Conservation (phyloP, 306 rosid genomes). For the Castanopsis chinensis region DNA sequence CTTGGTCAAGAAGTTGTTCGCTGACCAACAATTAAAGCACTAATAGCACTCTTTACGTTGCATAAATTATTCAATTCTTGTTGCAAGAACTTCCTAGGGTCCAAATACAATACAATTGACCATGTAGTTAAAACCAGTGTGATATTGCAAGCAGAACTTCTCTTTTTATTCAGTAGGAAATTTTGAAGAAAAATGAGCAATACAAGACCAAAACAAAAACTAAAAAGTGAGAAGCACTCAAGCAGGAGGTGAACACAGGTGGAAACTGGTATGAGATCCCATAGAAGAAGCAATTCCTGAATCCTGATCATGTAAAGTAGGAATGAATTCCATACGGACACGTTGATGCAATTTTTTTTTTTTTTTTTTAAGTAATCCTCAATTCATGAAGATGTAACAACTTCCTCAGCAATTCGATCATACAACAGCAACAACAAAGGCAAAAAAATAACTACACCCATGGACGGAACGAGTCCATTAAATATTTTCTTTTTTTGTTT, state of each 20-base stretch:
- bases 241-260: neutral
- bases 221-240: neutral
- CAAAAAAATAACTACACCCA: constrained; percentile 19
- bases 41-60: neutral
- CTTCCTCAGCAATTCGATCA: constrained; percentile 30
- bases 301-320: neutral
- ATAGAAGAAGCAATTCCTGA: neutral
- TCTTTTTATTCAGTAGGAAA: neutral
- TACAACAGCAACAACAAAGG: constrained; percentile 37
- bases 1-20: constrained; percentile 17
- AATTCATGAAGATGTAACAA: constrained; percentile 32
- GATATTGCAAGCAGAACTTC: neutral
- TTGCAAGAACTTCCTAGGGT: constrained; percentile 13
- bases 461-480: constrained; percentile 31
- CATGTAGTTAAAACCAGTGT: neutral
- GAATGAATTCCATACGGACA: neutral
- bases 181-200: neutral
- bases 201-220: neutral
- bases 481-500: constrained; percentile 21
- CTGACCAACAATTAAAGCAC: constrained; percentile 22
- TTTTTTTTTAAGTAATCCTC: neutral
- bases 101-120: neutral
- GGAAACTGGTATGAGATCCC: neutral
- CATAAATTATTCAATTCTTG: constrained; percentile 11
- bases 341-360: neutral